Base-by-base conservation (phyloP, 1,284 basidiomycete genomes). In the Cutaneotrichosporon dermatis region DNA sequence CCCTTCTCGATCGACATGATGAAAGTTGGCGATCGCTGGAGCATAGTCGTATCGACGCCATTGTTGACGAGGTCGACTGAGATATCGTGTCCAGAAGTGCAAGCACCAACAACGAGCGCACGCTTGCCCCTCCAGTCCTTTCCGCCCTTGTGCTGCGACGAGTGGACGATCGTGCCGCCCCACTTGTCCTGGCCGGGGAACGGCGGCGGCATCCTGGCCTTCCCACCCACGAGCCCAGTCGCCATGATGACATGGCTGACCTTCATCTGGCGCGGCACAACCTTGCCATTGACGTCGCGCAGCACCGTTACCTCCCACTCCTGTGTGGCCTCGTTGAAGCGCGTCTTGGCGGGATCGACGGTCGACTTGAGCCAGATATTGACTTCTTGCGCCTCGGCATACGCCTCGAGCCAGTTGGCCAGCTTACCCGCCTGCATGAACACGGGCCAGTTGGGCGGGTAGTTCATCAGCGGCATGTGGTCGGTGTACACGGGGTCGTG, bases 401-500 rank as follows among this genome's bases (percentile, higher is more conserved):
- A 89, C 35, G 76, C 77, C 71, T 88, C 86, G 7, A 88, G 79
- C 84, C 86, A 88, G 66, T 85, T 83, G 0, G 84, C 86, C 11
- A 88, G 80, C 82, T 86, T 77, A 45, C 73, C 74, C 9, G 68
- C 72, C 13, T 69, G 69, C 16, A 66, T 73, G 63, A 61, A 74
- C 49, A 60, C 61, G 10, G 72, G 75, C 73, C 70, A 67, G 56
- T 64, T 71, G 48, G 62, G 39, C 11, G 72, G 72, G 62, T 68
- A 74, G n/a, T 67, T 65, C 59, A 70, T 60, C 57, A 62, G 58
- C 37, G 62, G 65, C 39, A 68, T 65, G 60, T 76, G 74, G 55
- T 73, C 68, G 51, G 67, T 67, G 46, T 68, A 85, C 42, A 87
- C 83, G 12, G 85, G 83, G 69, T 85, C 84, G 68, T 88, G 85